These are phyloP conservation scores for Sarocladium oryzae DNA, from an alignment of 2,329 filamentous ascomycete species.

Conservation along the genomic window DNA sequence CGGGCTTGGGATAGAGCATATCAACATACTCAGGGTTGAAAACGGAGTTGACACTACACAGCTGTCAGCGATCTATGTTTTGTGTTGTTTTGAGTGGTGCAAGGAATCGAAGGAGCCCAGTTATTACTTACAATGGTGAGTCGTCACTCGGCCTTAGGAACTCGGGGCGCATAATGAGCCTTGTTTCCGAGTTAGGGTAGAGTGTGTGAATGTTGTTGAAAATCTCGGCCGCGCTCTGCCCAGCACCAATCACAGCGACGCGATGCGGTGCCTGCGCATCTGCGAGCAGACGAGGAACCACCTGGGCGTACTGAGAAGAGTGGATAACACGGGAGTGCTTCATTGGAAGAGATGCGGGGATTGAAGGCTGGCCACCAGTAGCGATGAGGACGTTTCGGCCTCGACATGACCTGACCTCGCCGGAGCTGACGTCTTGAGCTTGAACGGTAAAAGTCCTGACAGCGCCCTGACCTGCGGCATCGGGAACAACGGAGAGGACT, in stretches of 20 bases:
- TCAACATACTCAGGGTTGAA: constrained; percentile 88
- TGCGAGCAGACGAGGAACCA: constrained; percentile 52
- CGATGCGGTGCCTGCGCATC: constrained; percentile 54
- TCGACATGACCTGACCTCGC: constrained; percentile 43
- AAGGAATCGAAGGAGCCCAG: background rate
- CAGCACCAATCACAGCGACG: constrained; percentile 80
- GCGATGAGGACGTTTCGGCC: constrained; percentile 61
- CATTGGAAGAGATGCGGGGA: constrained; percentile 63
- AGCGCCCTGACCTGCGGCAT: constrained; percentile 36
- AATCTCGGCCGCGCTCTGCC: constrained; percentile 92
- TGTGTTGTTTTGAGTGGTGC: constrained; percentile 3
- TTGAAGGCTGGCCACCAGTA: constrained; percentile 56
- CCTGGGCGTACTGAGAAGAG: constrained; percentile 76
- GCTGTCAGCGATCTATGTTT: constrained; percentile 18
- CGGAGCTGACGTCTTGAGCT: constrained; percentile 55
- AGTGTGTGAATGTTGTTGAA: constrained; percentile 79
- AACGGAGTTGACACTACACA: constrained; percentile 83
- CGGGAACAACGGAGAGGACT: constrained; percentile 64
- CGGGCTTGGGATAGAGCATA: constrained; percentile 61
- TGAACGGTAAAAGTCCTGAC: constrained; percentile 62
- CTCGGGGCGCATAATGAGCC: constrained; percentile 72
- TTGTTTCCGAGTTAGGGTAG: constrained; percentile 76
- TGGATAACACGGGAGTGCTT: constrained; percentile 73
- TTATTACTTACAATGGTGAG: constrained; percentile 73
- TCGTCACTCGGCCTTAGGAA: constrained; percentile 89